Conservation (phyloP, 306 rosid genomes). For the Vicia villosa region DNA sequence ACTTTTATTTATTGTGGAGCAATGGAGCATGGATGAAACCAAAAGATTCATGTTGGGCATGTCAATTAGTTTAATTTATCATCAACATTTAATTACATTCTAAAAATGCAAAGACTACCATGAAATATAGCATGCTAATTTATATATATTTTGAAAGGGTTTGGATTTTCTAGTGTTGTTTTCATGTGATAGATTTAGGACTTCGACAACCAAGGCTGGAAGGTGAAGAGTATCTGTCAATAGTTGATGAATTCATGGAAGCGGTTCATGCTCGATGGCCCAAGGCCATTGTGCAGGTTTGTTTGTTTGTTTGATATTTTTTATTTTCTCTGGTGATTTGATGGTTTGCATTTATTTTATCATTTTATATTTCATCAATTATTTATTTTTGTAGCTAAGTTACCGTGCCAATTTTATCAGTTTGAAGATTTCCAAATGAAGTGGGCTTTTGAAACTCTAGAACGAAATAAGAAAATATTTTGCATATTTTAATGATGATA, state of each 20-base stretch:
- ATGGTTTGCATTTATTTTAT: constrained; percentile 56
- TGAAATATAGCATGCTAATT: constrained; percentile 18
- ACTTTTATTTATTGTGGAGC: constrained; percentile 11
- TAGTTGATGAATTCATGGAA: constrained; percentile 98
- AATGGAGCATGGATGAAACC: constrained; percentile 3
- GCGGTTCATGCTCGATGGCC: constrained; percentile 97
- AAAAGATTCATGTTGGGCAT: constrained; percentile 9
- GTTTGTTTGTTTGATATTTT: constrained; percentile 7
- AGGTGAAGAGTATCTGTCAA: constrained; percentile 91
- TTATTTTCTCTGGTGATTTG: constrained; percentile 3
- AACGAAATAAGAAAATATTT: constrained; percentile 86
- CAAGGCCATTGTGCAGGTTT: constrained; percentile 97
- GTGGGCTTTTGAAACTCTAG: constrained; percentile 98
- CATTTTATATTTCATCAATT: constrained; percentile 26
- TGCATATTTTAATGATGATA: constrained; percentile 99
- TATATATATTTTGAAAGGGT: constrained; percentile 41
- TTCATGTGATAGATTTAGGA: constrained; percentile 87
- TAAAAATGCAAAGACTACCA: constrained; percentile 6
- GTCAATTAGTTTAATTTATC: constrained; percentile 10
- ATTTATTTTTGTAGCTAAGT: constrained; percentile 36
- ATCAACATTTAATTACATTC: constrained; percentile 22
- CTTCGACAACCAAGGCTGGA: constrained; percentile 97
- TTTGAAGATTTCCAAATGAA: constrained; percentile 99
- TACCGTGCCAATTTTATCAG: constrained; percentile 52
- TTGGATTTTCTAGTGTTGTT: constrained; percentile 43